Evolutionary conservation across 306 rosid genomes (phyloP).

Genomic region (Castanea sativa): DNA sequence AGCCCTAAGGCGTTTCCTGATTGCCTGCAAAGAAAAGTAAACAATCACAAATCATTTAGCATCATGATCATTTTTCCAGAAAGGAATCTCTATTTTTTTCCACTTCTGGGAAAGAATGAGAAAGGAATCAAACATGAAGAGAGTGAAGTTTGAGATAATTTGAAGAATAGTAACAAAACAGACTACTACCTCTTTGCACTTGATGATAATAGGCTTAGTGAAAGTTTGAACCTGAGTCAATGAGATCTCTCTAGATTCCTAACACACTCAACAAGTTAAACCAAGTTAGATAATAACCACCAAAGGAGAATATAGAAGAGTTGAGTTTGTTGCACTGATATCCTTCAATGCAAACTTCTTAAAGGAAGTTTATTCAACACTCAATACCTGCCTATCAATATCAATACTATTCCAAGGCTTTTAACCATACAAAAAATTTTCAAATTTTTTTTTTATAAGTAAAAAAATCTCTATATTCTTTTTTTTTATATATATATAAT

Average conservation of each 20-base stretch:
- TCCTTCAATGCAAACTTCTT: background rate
- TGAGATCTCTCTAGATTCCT: slow-evolving; percentile 86
- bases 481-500: too few species aligned
- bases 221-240: slow-evolving; percentile 58
- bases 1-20: slow-evolving; percentile 81
- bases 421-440: background rate
- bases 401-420: background rate
- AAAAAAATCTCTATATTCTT: too few species aligned
- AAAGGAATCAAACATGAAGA: background rate
- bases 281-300: slow-evolving; percentile 26
- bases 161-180: slow-evolving; percentile 11
- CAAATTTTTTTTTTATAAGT: background rate
- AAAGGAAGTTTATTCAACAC: background rate
- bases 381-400: background rate
- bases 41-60: slow-evolving; percentile 12
- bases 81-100: too few species aligned
- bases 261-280: slow-evolving; percentile 32
- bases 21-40: slow-evolving; percentile 57
- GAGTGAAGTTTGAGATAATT: slow-evolving; percentile 4
- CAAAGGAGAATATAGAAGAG: background rate
- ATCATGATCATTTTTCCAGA: background rate
- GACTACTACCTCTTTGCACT: slow-evolving; percentile 74
- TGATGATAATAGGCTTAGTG: slow-evolving; percentile 49
- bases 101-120: background rate
- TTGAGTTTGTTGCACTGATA: background rate